These are phyloP conservation scores for Penicillium sp. DNA, from an alignment of 2,329 filamentous ascomycete genomes.

Conservation along the genomic window DNA sequence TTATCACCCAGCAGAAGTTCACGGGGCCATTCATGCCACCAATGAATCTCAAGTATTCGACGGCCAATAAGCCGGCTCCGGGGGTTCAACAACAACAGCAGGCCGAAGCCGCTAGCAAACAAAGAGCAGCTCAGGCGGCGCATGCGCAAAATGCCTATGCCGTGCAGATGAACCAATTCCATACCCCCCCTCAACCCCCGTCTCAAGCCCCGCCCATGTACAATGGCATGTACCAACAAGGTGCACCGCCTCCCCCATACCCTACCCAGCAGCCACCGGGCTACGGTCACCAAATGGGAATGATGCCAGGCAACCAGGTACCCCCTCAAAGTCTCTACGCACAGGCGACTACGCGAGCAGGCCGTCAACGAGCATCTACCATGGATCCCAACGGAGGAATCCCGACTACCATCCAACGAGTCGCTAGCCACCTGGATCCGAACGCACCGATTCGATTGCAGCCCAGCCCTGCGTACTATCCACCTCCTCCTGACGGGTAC, in stretches of 20 bases:
- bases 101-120: constrained; percentile 89
- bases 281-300: constrained; percentile 70
- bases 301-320: constrained; percentile 66
- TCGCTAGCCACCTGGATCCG: constrained; percentile 93
- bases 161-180: constrained; percentile 59
- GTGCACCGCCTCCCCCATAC: constrained; percentile 76
- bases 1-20: constrained; percentile 97
- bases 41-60: constrained; percentile 90
- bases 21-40: constrained; percentile 94
- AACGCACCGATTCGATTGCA: constrained; percentile 91
- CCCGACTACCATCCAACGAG: constrained; percentile 85
- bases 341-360: constrained; percentile 72
- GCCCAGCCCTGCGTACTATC: constrained; percentile 95
- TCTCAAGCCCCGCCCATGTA: constrained; percentile 65
- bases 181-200: constrained; percentile 47
- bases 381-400: constrained; percentile 96
- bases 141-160: constrained; percentile 70
- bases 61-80: constrained; percentile 80
- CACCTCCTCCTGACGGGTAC: constrained; percentile 82
- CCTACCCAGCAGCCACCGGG: constrained; percentile 67
- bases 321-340: constrained; percentile 71
- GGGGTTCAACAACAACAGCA: constrained; percentile 95
- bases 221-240: constrained; percentile 72
- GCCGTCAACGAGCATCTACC: constrained; percentile 85
- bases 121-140: constrained; percentile 66